Evolutionary conservation across 2,329 filamentous ascomycete species (phyloP), one percentile per base, ranked within the genome.

Genomic region (Tolypocladium paradoxum): DNA sequence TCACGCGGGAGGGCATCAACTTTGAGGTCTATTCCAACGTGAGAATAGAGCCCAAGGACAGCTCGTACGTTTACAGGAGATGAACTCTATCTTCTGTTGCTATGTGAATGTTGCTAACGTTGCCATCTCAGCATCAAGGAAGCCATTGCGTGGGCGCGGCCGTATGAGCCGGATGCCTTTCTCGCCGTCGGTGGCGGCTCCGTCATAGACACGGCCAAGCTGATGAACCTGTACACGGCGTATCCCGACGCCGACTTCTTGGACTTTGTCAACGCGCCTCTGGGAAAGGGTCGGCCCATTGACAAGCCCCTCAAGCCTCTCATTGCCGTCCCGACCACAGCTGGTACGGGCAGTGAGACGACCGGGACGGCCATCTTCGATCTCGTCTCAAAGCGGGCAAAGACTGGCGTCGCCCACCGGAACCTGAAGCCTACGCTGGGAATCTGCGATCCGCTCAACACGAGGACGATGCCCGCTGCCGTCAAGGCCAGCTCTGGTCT

Each of bases 291-390:
- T 4, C 72, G 81, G n/a, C 88, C 88, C 0, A 84, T 93, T 51
- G 81, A 81, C 49, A 83, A 81, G 57, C 77, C 81, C 34, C 74
- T 93, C 18, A 83, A 79, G 62, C 88, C 88, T 1, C 77, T 93
- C n/a, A 84, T 93, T 49, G 88, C 88, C 35, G 83, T 92, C 1
- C 88, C 88, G 3, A 93, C 88, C 1, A 93, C 88, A 1, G 88
- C 88, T 16, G 88, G 88, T 47, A 93, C 89, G 0, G 88, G 90
- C 4, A 93, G 88, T 52, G 93, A 99, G 71, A 99, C 93, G 1
- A 99, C 93, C 0, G 95, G 93, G 22, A 99, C 93, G 0, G 95
- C 95, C 51, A 99, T 99, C 70, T 99, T 99, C 68, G 93, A 99
- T 64, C 80, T 99, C 0, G 89, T 95, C 2, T 82, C 85, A 47